A percentile compares a stretch with the other conserved stretches of the same genome.
These are phyloP conservation scores for Schoenoplectus triqueter DNA, from an alignment of 202 grass and related monocot genomes.

Conservation along the genomic window DNA sequence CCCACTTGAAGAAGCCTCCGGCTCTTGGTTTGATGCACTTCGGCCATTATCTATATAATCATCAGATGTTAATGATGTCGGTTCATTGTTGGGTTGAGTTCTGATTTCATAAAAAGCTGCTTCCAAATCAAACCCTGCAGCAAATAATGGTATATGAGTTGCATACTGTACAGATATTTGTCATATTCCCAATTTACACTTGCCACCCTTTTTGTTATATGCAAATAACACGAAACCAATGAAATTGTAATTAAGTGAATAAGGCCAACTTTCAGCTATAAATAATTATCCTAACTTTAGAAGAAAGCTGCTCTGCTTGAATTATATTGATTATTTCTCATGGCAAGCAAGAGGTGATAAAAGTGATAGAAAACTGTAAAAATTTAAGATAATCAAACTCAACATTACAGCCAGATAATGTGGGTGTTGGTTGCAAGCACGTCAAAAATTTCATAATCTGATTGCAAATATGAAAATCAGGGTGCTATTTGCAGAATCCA, in stretches of 20 bases:
- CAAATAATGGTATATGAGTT: constrained; percentile 26
- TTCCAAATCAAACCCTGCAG: constrained; percentile 52
- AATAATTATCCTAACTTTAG: constrained; percentile 17
- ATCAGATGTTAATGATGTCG: constrained; percentile 33
- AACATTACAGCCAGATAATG: not conserved
- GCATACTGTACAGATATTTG: constrained; percentile 9
- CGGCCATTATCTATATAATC: constrained; percentile 42
- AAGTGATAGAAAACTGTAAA: not conserved
- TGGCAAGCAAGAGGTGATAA: constrained; percentile 10
- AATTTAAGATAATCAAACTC: not conserved
- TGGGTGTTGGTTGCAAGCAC: not conserved
- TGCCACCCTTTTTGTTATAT: not conserved
- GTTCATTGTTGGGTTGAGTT: constrained; percentile 45
- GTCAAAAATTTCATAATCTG: constrained; percentile 9
- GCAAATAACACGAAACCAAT: not conserved
- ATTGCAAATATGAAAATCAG: constrained; percentile 17
- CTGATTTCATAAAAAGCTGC: constrained; percentile 46
- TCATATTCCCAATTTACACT: not conserved
- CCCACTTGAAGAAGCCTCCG: constrained; percentile 48
- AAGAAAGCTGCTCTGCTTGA: not conserved
- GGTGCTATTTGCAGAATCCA: not conserved
- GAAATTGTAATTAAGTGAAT: not conserved
- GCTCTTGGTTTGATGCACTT: constrained; percentile 42
- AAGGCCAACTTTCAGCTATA: not conserved
- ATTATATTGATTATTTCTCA: not conserved